Conservation (phyloP, 139 green algal genomes). For the Ostreobium quekettii region DNA sequence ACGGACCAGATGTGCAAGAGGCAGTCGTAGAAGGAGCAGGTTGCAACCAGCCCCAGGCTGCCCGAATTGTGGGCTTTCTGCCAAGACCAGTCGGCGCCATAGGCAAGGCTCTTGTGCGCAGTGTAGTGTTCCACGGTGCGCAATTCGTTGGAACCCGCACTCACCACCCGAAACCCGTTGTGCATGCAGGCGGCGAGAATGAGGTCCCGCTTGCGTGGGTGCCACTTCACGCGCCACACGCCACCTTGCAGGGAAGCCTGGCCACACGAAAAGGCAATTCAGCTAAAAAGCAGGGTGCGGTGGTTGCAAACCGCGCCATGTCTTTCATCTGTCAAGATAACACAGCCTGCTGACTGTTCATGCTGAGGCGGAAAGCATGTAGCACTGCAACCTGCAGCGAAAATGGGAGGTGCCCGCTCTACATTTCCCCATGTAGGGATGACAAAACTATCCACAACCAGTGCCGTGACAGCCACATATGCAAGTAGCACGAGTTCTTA, state of each 20-base stretch:
- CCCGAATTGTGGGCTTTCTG: background rate
- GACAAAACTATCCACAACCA: too few relatives aligned
- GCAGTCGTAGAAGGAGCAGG: slow-evolving; percentile 64
- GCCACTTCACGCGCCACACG: slow-evolving; percentile 76
- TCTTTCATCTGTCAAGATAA: background rate
- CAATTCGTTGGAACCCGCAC: background rate
- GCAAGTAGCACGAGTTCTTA: too few relatives aligned
- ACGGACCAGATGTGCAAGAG: slow-evolving; percentile 42
- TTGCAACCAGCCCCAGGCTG: slow-evolving; percentile 31
- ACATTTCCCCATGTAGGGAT: too few relatives aligned
- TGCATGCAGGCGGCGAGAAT: slow-evolving; percentile 81
- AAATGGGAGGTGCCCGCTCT: background rate
- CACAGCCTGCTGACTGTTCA: background rate
- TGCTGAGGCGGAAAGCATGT: background rate
- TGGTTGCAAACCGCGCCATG: background rate
- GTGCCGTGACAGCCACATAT: too few relatives aligned
- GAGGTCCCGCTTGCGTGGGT: slow-evolving; percentile 37
- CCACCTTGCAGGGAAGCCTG: slow-evolving; percentile 63
- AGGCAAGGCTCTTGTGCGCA: slow-evolving; percentile 49
- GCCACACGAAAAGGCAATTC: background rate
- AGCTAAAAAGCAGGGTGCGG: background rate
- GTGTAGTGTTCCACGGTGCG: slow-evolving; percentile 36
- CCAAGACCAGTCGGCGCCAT: slow-evolving; percentile 58
- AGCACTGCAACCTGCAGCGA: background rate
- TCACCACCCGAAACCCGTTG: slow-evolving; percentile 56